phyloP scores from a whole-genome alignment of 2,329 filamentous ascomycete genomes.

The Fusarium cyanostomum region DNA sequence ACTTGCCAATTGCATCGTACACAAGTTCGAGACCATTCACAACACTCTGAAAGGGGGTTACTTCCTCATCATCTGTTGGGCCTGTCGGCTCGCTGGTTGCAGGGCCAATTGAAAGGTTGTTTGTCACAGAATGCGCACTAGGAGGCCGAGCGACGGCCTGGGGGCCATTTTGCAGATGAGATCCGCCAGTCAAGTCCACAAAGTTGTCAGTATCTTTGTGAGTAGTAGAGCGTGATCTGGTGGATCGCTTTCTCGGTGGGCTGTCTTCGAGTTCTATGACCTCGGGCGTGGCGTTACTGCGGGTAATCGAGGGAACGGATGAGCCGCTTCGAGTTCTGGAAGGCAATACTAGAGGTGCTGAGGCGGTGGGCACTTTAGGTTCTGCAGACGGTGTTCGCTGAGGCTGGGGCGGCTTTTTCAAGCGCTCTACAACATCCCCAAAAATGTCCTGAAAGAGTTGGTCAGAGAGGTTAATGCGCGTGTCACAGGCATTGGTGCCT shows the following conservation, averaged over 20 bases:
- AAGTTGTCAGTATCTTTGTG: conserved; percentile 6
- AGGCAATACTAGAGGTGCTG: conserved; percentile 17
- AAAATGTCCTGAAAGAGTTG: conserved; percentile 39
- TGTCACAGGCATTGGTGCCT: conserved; percentile 19
- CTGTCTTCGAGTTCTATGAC: conserved; percentile 10
- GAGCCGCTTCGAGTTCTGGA: conserved; percentile 38
- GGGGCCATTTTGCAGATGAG: conserved; percentile 5
- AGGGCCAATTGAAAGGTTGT: conserved; percentile 5
- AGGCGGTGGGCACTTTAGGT: conserved; percentile 4
- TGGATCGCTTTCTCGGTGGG: conserved; percentile 19
- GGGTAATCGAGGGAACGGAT: conserved; percentile 15
- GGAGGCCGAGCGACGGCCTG: conserved; percentile 4
- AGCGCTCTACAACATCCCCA: conserved; percentile 33
- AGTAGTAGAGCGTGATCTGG: conserved; percentile 29
- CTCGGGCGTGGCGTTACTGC: conserved; percentile 26
- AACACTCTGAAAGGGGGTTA: conserved; percentile 43
- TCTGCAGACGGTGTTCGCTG: conserved; percentile 32
- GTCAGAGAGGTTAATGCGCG: neutral
- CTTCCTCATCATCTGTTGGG: conserved; percentile 3
- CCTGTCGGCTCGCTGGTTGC: neutral
- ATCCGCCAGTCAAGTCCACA: neutral
- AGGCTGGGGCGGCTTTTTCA: conserved; percentile 34
- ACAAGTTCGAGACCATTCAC: conserved; percentile 40
- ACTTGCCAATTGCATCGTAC: conserved; percentile 22
- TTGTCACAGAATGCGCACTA: conserved; percentile 11